Base-by-base conservation (phyloP, 2,329 filamentous ascomycete genomes). In the Alternaria gansuensis region DNA sequence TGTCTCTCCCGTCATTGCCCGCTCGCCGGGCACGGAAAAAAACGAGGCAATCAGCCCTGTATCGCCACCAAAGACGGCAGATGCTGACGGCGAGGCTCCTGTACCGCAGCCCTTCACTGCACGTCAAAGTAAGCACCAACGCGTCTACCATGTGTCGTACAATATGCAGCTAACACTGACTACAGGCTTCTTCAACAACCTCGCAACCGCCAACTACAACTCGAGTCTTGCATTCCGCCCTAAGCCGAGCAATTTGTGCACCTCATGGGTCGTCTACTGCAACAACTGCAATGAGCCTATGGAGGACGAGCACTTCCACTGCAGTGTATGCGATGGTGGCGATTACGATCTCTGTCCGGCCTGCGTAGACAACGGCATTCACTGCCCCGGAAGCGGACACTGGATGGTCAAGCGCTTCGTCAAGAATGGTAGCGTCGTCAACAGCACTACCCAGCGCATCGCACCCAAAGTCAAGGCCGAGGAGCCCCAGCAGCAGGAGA, bases 381-480 rank as follows among this genome's bases (percentile, higher is more conserved):
- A 90, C 39, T 99, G 96, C 82, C 85, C 88, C 63, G 88, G 88
- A 57, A 85, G 89, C 29, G 85, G 87, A 63, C 95, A 99, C 80
- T 97, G 93, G 93, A 83, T 99, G 78, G 94, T 98, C 77, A 97
- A 96, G 86, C 90, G 95, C 58, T 88, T 87, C 63, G 87, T 97
- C 62, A 84, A 89, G 71, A 85, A 93, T 59, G 94, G 93, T 50
- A 83, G 87, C 64, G 88, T 97, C 56, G 85, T 92, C 66, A 92
- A 88, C 78, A 97, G 93, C 83, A 92, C 87, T 23, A 97, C 93
- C 1, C 91, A 96, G 79, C 90, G 85, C 24, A 84, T 96, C 58
- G 82, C 86, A 36, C 88, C 90, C 54, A 92, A 90, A 80, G 71
- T 79, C 24, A 82, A 82, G 71, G 52, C 66, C 17, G 66, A 75